Conservation (phyloP, 2,329 filamentous ascomycete genomes). For the Colletotrichum tofieldiae region DNA sequence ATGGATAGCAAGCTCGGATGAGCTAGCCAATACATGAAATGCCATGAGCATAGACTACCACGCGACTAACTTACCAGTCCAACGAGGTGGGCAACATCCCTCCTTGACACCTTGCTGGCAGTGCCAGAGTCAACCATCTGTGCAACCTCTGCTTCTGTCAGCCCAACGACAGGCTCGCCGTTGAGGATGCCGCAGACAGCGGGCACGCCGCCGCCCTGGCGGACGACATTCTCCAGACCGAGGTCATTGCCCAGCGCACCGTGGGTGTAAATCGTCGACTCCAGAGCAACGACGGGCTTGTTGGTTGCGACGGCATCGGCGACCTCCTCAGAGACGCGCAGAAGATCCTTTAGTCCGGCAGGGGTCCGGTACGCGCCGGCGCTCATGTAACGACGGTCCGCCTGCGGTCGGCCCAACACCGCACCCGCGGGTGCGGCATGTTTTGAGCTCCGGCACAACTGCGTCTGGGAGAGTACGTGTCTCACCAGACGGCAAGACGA, state of each 20-base stretch:
- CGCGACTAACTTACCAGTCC: conserved; percentile 73
- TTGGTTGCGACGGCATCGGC: conserved; percentile 80
- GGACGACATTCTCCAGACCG: conserved; percentile 85
- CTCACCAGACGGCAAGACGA: conserved; percentile 37
- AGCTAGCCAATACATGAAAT: too few relatives aligned
- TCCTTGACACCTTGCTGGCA: conserved; percentile 87
- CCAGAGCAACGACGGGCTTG: conserved; percentile 90
- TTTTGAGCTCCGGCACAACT: conserved; percentile 14
- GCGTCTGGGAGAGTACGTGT: conserved; percentile 28
- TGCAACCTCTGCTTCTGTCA: conserved; percentile 80
- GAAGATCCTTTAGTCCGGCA: conserved; percentile 60
- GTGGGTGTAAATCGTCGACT: conserved; percentile 98
- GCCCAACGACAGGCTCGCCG: conserved; percentile 86
- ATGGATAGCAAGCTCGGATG: neutral
- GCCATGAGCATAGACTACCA: conserved; percentile 4
- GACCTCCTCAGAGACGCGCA: conserved; percentile 87
- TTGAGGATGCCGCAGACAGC: conserved; percentile 92
- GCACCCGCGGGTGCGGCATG: neutral
- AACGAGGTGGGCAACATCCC: conserved; percentile 87
- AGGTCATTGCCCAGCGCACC: conserved; percentile 82
- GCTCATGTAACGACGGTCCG: conserved; percentile 35
- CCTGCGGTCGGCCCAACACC: conserved; percentile 1
- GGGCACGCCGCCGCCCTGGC: conserved; percentile 85
- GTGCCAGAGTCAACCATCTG: conserved; percentile 77
- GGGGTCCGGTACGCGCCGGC: conserved; percentile 42